Percentiles rank a stretch among this genome's conserved stretches.
Evolutionary conservation across 2,329 filamentous ascomycete genomes (phyloP).

Genomic region (Rutstroemia sp.): DNA sequence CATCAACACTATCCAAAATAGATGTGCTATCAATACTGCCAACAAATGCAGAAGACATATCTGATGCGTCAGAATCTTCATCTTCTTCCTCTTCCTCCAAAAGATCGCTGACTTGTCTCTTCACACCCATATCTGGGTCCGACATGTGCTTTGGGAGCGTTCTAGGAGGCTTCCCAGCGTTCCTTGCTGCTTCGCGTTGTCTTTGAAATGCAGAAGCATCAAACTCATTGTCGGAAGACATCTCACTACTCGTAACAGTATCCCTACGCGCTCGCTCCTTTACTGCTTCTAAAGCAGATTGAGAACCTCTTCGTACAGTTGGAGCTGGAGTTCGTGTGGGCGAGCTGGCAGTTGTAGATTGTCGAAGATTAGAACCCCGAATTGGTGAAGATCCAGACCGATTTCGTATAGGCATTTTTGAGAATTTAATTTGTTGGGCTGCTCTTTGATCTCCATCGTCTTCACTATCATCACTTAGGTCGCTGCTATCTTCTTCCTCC

Average conservation of each 20-base stretch:
- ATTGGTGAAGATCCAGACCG: constrained; percentile 85
- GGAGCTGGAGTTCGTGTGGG: constrained; percentile 43
- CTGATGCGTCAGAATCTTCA: constrained; percentile 54
- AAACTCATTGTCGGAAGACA: constrained; percentile 76
- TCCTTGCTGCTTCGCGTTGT: constrained; percentile 53
- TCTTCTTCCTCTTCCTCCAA: constrained; percentile 42
- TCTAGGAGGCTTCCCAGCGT: constrained; percentile 47
- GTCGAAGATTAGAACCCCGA: constrained; percentile 55
- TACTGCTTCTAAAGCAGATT: constrained; percentile 62
- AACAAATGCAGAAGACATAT: constrained; percentile 57
- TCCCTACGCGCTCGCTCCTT: constrained; percentile 65
- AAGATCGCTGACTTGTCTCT: constrained; percentile 34
- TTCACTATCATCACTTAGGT: constrained; percentile 77
- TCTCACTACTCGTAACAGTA: constrained; percentile 74
- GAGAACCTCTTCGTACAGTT: constrained; percentile 55
- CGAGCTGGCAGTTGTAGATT: constrained; percentile 65
- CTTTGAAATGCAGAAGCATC: constrained; percentile 59
- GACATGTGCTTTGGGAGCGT: constrained; percentile 46
- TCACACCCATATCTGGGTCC: constrained; percentile 36
- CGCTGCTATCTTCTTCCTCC: constrained; percentile 74
- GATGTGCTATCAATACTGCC: constrained; percentile 65
- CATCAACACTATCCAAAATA: constrained; percentile 56
- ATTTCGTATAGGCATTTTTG: constrained; percentile 85
- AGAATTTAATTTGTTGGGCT: constrained; percentile 88
- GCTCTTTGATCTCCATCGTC: constrained; percentile 67